phyloP scores from a whole-genome alignment of 1,284 basidiomycete genomes.

The Cystobasidium pallidum region DNA sequence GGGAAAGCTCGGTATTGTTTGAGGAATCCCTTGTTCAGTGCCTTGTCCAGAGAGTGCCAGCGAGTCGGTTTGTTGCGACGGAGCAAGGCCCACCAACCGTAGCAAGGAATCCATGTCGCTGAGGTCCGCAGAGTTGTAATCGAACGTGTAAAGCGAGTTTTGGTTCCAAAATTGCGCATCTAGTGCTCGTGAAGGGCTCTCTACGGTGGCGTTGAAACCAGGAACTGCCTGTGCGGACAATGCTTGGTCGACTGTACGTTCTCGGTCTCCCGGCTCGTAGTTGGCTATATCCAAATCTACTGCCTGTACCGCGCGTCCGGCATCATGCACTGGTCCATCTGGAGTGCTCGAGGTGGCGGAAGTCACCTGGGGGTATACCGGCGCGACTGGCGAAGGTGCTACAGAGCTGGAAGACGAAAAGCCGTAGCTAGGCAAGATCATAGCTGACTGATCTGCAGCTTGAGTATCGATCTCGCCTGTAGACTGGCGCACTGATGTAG shows the following conservation, averaged over 20 bases:
- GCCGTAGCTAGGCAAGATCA: not conserved
- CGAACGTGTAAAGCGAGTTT: conserved; percentile 11
- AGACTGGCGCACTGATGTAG: not conserved
- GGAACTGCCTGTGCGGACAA: not conserved
- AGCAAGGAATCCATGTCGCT: conserved; percentile 23
- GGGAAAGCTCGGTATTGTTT: not conserved
- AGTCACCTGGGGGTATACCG: not conserved
- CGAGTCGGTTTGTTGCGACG: not conserved
- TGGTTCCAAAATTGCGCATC: conserved; percentile 27
- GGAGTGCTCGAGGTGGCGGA: not conserved
- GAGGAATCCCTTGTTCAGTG: not conserved
- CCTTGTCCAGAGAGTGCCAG: not conserved
- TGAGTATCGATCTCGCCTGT: not conserved
- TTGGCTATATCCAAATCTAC: not conserved
- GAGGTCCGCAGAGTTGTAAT: conserved; percentile 24
- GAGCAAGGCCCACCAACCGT: not conserved
- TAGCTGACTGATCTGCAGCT: not conserved
- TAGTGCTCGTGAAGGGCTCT: conserved; percentile 6
- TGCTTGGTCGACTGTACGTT: not conserved
- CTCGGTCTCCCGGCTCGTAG: not conserved
- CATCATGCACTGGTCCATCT: not conserved
- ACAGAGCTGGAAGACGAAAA: not conserved
- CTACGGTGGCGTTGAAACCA: not conserved
- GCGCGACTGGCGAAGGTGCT: not conserved
- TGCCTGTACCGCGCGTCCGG: too few relatives aligned